Conservation (phyloP, 495 filamentous ascomycete genomes). For the Aspergillus funiculosus region DNA sequence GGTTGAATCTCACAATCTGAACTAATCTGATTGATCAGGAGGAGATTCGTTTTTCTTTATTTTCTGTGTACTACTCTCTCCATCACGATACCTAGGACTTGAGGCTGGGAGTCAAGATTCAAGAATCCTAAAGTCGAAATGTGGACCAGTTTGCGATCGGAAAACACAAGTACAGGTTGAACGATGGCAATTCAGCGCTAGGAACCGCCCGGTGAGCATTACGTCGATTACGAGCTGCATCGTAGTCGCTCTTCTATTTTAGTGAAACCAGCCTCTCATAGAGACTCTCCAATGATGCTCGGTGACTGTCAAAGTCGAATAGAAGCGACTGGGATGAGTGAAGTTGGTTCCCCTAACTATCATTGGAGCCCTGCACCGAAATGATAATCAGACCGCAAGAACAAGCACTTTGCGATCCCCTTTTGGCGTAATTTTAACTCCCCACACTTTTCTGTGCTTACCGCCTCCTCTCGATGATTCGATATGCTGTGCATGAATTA, state of each 20-base stretch:
- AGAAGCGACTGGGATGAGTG: background rate
- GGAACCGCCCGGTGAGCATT: background rate
- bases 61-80: no score
- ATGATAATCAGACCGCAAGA: background rate
- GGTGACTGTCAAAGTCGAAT: background rate
- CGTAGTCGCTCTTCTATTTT: background rate
- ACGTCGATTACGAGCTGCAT: background rate
- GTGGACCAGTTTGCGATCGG: no score
- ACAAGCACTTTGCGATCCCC: background rate
- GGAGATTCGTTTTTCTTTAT: constrained; percentile 10
- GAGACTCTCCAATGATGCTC: no score
- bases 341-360: background rate
- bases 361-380: constrained; percentile 1
- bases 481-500: background rate
- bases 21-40: constrained; percentile 7
- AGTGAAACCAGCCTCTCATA: background rate
- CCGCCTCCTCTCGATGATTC: background rate
- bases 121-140: no score
- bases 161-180: background rate
- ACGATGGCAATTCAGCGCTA: no score
- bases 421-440: no score
- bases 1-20: background rate
- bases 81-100: no score
- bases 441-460: background rate
- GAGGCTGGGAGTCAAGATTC: no score